Conservation (phyloP, 1,284 basidiomycete genomes). For the Ceratobasidium sp. region DNA sequence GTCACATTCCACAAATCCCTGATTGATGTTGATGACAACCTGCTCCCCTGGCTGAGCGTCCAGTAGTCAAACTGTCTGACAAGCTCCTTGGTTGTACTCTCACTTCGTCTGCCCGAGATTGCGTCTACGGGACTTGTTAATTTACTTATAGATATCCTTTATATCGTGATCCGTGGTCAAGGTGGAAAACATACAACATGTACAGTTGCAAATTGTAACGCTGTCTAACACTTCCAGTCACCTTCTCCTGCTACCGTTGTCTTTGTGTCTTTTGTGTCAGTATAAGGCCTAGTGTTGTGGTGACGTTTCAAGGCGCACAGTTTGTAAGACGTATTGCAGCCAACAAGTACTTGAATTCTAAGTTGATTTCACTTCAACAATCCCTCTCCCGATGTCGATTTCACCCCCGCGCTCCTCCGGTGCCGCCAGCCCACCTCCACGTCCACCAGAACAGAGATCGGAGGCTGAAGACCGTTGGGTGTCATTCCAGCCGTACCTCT, state of each 20-base stretch:
- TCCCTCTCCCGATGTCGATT: not conserved
- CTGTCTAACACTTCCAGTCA: not conserved
- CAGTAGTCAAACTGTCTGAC: too few relatives aligned
- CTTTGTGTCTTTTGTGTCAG: too few relatives aligned
- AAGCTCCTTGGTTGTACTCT: too few relatives aligned
- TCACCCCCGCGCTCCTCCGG: not conserved
- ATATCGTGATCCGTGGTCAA: not conserved
- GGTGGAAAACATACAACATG: not conserved
- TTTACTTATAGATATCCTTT: too few relatives aligned
- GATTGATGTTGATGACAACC: too few relatives aligned
- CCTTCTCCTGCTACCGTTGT: not conserved
- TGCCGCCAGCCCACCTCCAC: not conserved
- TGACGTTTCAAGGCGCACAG: not conserved
- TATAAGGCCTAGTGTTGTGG: not conserved
- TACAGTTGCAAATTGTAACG: not conserved
- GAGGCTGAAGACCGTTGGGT: slow-evolving; percentile 19
- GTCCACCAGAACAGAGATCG: not conserved
- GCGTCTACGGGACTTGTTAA: too few relatives aligned
- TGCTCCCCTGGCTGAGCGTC: too few relatives aligned
- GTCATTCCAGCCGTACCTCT: slow-evolving; percentile 25
- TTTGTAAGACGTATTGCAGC: not conserved
- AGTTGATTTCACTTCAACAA: not conserved
- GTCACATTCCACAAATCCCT: too few relatives aligned
- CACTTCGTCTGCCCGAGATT: too few relatives aligned
- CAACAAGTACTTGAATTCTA: not conserved